Conservation (phyloP, 2,329 filamentous ascomycete species). For the Pseudomassariella vexata region DNA sequence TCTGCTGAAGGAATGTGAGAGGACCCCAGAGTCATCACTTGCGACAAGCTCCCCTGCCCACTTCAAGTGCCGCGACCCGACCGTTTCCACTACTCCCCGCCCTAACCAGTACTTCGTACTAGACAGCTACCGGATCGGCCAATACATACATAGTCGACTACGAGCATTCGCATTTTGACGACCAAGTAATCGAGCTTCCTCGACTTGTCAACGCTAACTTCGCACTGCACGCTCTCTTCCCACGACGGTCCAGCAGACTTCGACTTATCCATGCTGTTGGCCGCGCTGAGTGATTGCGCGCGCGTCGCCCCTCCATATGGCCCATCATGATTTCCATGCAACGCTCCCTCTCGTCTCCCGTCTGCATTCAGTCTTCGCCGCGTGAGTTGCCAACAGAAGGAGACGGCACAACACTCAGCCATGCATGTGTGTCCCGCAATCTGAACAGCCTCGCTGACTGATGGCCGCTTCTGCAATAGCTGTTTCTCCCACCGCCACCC, state of each 20-base stretch:
- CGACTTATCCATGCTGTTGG: constrained; percentile 23
- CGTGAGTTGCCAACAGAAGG: constrained; percentile 43
- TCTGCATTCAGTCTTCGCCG: constrained; percentile 50
- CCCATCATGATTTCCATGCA: constrained; percentile 58
- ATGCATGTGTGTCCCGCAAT: neutral
- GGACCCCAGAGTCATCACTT: too few species aligned
- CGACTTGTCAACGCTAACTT: constrained; percentile 20
- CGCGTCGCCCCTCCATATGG: constrained; percentile 30
- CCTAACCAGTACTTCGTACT: too few species aligned
- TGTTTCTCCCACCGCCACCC: constrained; percentile 44
- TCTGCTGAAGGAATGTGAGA: too few species aligned
- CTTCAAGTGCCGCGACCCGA: too few species aligned
- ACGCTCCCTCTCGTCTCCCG: constrained; percentile 57
- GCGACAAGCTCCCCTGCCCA: too few species aligned
- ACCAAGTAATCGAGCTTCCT: constrained; percentile 8
- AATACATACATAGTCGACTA: too few species aligned
- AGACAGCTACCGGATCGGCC: too few species aligned
- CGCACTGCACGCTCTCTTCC: too few species aligned
- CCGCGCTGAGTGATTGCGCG: constrained; percentile 29
- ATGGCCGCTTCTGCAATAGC: constrained; percentile 28
- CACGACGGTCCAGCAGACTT: too few species aligned
- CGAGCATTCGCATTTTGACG: neutral
- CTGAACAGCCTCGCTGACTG: constrained; percentile 3
- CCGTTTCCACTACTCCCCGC: too few species aligned
- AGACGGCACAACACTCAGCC: too few species aligned